Evolutionary conservation across 2,329 filamentous ascomycete genomes (phyloP).

Genomic region (Xylaria sp.): DNA sequence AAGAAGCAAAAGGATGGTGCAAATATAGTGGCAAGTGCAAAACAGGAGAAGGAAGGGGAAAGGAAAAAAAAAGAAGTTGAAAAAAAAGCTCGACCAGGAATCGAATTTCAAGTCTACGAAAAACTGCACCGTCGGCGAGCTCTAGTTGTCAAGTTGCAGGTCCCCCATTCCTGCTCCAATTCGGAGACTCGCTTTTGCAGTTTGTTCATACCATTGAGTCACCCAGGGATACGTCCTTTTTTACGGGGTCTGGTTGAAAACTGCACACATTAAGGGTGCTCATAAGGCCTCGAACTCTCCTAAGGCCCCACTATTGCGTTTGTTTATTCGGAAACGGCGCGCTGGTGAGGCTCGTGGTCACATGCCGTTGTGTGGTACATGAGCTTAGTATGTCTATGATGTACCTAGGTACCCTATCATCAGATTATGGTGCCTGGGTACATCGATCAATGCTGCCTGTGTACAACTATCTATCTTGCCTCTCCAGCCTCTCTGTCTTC

Average conservation of each 20-base stretch:
- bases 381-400: not conserved
- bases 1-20: too few species aligned
- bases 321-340: not conserved
- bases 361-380: not conserved
- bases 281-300: not conserved
- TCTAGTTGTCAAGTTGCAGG: constrained; percentile 25
- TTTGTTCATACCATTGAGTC: constrained; percentile 34
- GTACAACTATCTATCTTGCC: not conserved
- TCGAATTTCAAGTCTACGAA: constrained; percentile 26
- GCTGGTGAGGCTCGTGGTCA: not conserved
- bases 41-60: too few species aligned
- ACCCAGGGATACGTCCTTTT: constrained; percentile 37
- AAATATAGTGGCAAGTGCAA: too few species aligned
- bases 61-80: not conserved
- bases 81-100: constrained; percentile 26
- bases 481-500: not conserved
- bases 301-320: not conserved
- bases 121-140: constrained; percentile 27
- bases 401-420: not conserved
- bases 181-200: constrained; percentile 27
- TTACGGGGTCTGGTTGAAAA: constrained; percentile 28
- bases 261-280: not conserved
- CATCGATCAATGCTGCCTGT: too few species aligned
- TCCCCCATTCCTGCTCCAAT: constrained; percentile 25
- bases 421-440: not conserved